Evolutionary conservation across 768 basidiomycete species (phyloP).

Genomic region (Lanmaoa rubissima): DNA sequence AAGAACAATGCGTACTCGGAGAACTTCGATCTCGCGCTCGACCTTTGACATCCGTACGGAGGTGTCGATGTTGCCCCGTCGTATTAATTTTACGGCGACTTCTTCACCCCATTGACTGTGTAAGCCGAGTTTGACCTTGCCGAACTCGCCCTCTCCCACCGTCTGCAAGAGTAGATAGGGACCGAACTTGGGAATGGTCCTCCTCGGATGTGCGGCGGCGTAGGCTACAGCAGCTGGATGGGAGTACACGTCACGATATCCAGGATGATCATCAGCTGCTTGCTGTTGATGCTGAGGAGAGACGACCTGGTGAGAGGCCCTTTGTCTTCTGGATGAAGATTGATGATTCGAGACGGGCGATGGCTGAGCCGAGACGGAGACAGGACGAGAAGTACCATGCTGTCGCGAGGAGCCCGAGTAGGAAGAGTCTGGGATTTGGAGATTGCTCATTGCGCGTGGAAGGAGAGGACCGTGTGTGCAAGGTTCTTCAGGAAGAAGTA

Average conservation of each 20-base stretch:
- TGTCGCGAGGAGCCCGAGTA: conserved; percentile 47
- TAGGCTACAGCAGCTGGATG: conserved; percentile 87
- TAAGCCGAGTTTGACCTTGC: conserved; percentile 97
- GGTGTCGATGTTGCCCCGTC: conserved; percentile 88
- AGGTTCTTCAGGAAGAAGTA: neutral
- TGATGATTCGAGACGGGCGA: conserved; percentile 43
- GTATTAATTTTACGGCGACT: conserved; percentile 97
- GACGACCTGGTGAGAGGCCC: conserved; percentile 71
- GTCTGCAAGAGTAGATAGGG: conserved; percentile 95
- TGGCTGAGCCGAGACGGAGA: conserved; percentile 57
- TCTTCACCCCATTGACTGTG: conserved; percentile 94
- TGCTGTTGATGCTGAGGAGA: conserved; percentile 46
- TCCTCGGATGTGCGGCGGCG: conserved; percentile 74
- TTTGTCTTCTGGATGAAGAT: conserved; percentile 52
- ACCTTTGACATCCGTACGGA: conserved; percentile 89
- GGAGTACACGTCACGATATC: conserved; percentile 72
- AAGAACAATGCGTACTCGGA: conserved; percentile 60
- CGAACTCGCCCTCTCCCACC: conserved; percentile 97
- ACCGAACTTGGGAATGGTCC: conserved; percentile 92
- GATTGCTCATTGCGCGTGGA: conserved; percentile 27
- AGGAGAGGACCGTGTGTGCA: neutral
- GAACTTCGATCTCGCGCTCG: conserved; percentile 95
- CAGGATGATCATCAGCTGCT: conserved; percentile 42
- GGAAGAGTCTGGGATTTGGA: conserved; percentile 46
- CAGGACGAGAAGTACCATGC: conserved; percentile 44